phyloP scores from a whole-genome alignment of 805 yeast species.

The Kregervanrija pseudodelftensis region DNA sequence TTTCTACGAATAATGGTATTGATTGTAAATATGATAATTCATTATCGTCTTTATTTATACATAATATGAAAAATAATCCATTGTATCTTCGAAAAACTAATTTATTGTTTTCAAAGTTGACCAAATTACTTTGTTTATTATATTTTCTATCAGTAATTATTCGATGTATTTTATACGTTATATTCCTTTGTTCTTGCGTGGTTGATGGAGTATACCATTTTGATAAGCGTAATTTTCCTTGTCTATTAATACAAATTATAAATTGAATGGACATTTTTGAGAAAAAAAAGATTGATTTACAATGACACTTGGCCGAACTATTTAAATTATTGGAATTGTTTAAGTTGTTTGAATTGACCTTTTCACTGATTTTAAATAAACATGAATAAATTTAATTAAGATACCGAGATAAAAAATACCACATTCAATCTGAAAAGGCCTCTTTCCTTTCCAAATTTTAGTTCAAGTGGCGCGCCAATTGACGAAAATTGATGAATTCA shows the following conservation, averaged over 20 bases:
- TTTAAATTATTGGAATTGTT: no score
- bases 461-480: no score
- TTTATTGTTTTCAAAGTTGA: slow-evolving; percentile 47
- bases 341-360: no score
- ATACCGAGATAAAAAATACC: no score
- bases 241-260: slow-evolving; percentile 78
- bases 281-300: neutral
- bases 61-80: slow-evolving; percentile 81
- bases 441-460: no score
- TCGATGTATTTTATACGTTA: slow-evolving; percentile 65
- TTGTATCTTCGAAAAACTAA: slow-evolving; percentile 87
- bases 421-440: no score
- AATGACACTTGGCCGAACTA: no score
- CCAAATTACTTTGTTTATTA: slow-evolving; percentile 51
- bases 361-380: no score
- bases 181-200: slow-evolving; percentile 38
- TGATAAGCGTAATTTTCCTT: slow-evolving; percentile 84
- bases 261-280: slow-evolving; percentile 66
- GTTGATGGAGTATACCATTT: slow-evolving; percentile 52
- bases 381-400: no score
- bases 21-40: slow-evolving; percentile 79
- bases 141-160: slow-evolving; percentile 78
- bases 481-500: no score
- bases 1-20: slow-evolving; percentile 83
- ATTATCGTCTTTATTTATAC: slow-evolving; percentile 73